phyloP scores from a whole-genome alignment of 345 rosid species.

The Rhizophora mangle region DNA sequence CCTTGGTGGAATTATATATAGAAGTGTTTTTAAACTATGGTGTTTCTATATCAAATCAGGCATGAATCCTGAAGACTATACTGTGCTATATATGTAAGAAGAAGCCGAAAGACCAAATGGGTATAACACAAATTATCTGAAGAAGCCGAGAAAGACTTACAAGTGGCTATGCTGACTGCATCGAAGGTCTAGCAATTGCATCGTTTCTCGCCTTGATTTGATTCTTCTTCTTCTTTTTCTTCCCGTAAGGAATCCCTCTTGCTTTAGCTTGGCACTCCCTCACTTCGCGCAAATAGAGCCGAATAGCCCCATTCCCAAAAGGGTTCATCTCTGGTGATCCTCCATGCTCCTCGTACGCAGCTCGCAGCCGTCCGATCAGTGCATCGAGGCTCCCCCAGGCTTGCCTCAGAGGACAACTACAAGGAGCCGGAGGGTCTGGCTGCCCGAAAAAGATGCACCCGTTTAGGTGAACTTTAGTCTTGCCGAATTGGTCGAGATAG shows the following conservation, averaged over 20 bases:
- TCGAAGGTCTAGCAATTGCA: conserved; percentile 27
- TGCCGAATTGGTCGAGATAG: conserved; percentile 80
- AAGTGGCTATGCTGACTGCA: conserved; percentile 18
- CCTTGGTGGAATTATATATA: not conserved
- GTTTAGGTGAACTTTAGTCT: conserved; percentile 73
- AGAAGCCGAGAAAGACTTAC: conserved; percentile 20
- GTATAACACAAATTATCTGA: conserved; percentile 15
- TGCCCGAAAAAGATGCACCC: conserved; percentile 77
- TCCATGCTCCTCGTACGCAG: conserved; percentile 78
- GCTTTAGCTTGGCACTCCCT: conserved; percentile 82
- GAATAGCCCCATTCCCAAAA: conserved; percentile 73
- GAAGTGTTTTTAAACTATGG: not conserved
- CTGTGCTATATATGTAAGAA: too few relatives aligned
- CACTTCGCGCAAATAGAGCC: conserved; percentile 68
- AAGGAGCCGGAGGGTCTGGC: conserved; percentile 83
- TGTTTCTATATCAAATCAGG: not conserved
- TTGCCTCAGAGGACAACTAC: conserved; percentile 73
- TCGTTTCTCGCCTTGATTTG: conserved; percentile 37
- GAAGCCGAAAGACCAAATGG: too few relatives aligned
- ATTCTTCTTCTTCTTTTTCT: conserved; percentile 72
- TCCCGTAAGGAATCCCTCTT: conserved; percentile 73
- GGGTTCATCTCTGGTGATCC: conserved; percentile 68
- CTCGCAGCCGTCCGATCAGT: conserved; percentile 76
- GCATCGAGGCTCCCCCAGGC: conserved; percentile 97
- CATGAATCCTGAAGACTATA: too few relatives aligned